Percentiles rank a stretch among this genome's conserved stretches.
These are phyloP conservation scores for Jatropha curcas DNA, from an alignment of 345 rosid species.

Conservation along the genomic window DNA sequence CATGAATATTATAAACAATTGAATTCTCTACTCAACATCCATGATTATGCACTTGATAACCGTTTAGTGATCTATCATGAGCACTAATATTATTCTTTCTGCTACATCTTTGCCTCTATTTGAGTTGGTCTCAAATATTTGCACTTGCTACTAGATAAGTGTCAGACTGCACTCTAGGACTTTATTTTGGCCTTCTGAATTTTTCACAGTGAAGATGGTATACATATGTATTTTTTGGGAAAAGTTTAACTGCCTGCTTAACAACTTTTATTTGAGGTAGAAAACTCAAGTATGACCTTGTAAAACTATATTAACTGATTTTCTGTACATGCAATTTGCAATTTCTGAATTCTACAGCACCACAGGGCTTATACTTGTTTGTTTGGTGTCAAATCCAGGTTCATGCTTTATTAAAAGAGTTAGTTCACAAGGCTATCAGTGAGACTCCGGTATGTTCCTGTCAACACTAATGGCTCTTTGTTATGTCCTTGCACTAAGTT, in stretches of 20 bases:
- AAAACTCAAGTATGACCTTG: background rate
- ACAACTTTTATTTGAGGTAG: background rate
- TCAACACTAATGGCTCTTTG: conserved; percentile 13
- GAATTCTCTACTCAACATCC: conserved; percentile 6
- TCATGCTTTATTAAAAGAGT: conserved; percentile 87
- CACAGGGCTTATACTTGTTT: background rate
- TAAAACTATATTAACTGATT: background rate
- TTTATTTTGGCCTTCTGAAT: too few relatives aligned
- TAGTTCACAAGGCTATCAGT: conserved; percentile 89
- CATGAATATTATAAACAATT: conserved; percentile 10
- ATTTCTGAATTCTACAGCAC: background rate
- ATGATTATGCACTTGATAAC: background rate
- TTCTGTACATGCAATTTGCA: background rate
- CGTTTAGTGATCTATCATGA: background rate
- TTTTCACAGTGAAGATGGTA: background rate
- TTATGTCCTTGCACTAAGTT: background rate
- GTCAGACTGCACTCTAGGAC: too few relatives aligned
- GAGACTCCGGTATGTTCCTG: conserved; percentile 73
- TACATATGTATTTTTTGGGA: background rate
- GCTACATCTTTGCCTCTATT: background rate
- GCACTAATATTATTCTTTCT: background rate
- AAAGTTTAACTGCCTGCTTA: background rate
- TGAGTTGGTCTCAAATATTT: background rate
- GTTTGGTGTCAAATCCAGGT: conserved; percentile 45
- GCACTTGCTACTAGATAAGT: background rate